These are phyloP conservation scores for Yamadazyma siamensis DNA, from an alignment of 1,139 yeast genomes.

Conservation along the genomic window DNA sequence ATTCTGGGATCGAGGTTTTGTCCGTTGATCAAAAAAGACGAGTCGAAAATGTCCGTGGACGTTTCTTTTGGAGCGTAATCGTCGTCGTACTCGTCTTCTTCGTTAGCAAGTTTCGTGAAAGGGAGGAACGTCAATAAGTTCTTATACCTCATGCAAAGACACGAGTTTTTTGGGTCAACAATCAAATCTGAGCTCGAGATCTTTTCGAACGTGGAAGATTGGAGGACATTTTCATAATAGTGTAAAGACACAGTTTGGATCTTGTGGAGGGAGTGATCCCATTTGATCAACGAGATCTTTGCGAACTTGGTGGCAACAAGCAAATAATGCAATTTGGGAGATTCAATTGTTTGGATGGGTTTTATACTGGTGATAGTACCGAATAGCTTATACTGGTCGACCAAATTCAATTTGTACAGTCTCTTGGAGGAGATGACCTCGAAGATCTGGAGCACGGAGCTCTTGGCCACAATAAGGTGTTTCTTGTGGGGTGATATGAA, in stretches of 20 bases:
- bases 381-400: conserved; percentile 66
- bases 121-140: conserved; percentile 78
- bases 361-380: conserved; percentile 66
- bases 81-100: conserved; percentile 32
- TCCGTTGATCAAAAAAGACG: conserved; percentile 59
- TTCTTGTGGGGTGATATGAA: conserved; percentile 50
- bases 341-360: conserved; percentile 49
- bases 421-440: conserved; percentile 31
- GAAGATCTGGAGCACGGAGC: conserved; percentile 69
- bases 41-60: conserved; percentile 25
- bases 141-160: conserved; percentile 64
- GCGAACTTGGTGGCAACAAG: conserved; percentile 71
- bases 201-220: conserved; percentile 47
- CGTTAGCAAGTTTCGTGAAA: conserved; percentile 43
- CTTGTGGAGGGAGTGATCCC: conserved; percentile 54
- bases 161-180: conserved; percentile 62
- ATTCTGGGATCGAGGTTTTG: conserved; percentile 55
- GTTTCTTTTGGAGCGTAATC: conserved; percentile 11
- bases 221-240: conserved; percentile 73
- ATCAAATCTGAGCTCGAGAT: conserved; percentile 48
- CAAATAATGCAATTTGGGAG: conserved; percentile 54
- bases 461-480: conserved; percentile 68
- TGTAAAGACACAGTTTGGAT: conserved; percentile 79
- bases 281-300: conserved; percentile 69
- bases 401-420: conserved; percentile 45